A percentile compares a stretch with the other conserved stretches of the same genome.
phyloP scores from a whole-genome alignment of 176 grass and related monocot species.

The Aegilops sharonensis region DNA sequence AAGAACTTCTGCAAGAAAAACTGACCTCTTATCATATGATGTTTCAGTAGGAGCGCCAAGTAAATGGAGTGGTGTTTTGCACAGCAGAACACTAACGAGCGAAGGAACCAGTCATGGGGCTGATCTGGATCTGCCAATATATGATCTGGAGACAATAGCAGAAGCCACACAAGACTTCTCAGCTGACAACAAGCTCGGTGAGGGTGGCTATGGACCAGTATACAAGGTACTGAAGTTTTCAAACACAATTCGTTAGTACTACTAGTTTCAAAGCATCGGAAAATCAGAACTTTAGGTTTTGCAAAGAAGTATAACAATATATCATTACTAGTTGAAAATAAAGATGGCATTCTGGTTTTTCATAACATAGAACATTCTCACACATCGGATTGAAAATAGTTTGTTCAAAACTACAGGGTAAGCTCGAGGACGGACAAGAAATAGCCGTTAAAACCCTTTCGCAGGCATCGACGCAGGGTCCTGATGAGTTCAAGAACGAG shows the following conservation, averaged over 20 bases:
- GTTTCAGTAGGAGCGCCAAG: slow-evolving; percentile 24
- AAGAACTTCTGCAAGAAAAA: not conserved
- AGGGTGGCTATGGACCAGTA: slow-evolving; percentile 65
- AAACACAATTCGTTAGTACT: not conserved
- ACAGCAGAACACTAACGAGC: slow-evolving; percentile 20
- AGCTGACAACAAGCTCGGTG: slow-evolving; percentile 55
- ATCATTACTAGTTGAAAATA: not conserved
- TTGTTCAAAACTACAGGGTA: slow-evolving; percentile 42
- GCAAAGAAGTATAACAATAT: not conserved
- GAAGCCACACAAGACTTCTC: slow-evolving; percentile 51
- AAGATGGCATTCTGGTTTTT: not conserved
- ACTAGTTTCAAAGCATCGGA: not conserved
- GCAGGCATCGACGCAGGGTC: slow-evolving; percentile 53
- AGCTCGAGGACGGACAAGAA: slow-evolving; percentile 59
- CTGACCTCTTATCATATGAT: not conserved
- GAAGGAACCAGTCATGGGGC: slow-evolving; percentile 38
- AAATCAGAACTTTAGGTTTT: not conserved
- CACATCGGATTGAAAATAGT: slow-evolving; percentile 2
- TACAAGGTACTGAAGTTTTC: slow-evolving; percentile 47
- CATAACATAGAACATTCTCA: not conserved
- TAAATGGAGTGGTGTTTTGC: slow-evolving; percentile 25
- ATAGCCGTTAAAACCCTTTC: slow-evolving; percentile 83
- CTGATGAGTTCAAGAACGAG: slow-evolving; percentile 81
- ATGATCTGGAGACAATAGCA: slow-evolving; percentile 47
- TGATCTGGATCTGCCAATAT: slow-evolving; percentile 51